phyloP scores from a whole-genome alignment of 2,329 filamentous ascomycete genomes.

The Trichoderma asperellum region DNA sequence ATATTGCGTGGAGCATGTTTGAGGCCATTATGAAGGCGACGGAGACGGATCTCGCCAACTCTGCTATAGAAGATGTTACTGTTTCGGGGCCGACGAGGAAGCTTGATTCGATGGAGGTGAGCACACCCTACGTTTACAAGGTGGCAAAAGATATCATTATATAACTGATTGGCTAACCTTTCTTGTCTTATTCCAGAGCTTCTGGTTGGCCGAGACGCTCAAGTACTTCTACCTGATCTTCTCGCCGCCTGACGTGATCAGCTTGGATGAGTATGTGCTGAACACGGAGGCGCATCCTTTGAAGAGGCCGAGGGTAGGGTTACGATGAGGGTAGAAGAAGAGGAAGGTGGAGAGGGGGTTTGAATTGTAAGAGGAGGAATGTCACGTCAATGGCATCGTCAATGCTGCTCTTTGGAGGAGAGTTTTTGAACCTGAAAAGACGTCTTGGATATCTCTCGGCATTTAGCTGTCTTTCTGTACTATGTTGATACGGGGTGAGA shows the following conservation, averaged over 20 bases:
- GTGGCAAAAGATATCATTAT: not conserved
- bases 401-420: not conserved
- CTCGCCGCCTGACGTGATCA: constrained; percentile 64
- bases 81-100: constrained; percentile 41
- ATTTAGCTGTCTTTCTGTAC: not conserved
- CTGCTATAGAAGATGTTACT: constrained; percentile 52
- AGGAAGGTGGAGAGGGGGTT: too few relatives aligned
- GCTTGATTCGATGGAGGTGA: constrained; percentile 64
- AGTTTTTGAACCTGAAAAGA: not conserved
- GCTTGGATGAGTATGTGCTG: constrained; percentile 69
- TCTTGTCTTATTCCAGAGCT: constrained; percentile 53
- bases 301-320: constrained; percentile 4
- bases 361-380: not conserved
- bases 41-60: constrained; percentile 52
- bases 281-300: constrained; percentile 58
- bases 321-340: not conserved
- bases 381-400: not conserved
- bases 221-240: constrained; percentile 79
- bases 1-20: constrained; percentile 59
- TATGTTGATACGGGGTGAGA: not conserved
- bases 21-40: constrained; percentile 51
- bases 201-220: constrained; percentile 73
- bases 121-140: constrained; percentile 29
- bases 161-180: not conserved
- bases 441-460: not conserved